Percentiles rank a stretch among this genome's conserved stretches.
Conservation (phyloP, 352 stramenopile genomes). For the Globisporangium paddicum region DNA sequence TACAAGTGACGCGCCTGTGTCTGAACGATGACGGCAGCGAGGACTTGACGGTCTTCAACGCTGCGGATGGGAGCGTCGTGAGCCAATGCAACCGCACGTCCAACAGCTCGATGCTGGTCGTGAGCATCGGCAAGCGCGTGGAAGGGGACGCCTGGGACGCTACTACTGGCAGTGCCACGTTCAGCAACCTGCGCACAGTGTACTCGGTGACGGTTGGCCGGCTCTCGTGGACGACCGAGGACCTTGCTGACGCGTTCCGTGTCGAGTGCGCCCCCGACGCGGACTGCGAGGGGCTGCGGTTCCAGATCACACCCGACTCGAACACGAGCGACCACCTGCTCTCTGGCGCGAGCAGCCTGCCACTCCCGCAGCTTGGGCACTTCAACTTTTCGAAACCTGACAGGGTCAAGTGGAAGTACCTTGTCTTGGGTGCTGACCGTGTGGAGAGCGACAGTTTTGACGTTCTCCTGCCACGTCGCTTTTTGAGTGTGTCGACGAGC, state of each 20-base stretch:
- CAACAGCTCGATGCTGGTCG: constrained; percentile 13
- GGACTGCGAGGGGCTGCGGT: neutral
- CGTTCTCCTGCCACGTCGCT: constrained; percentile 1
- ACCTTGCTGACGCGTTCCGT: neutral
- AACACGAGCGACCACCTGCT: constrained; percentile 6
- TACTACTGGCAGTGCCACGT: neutral
- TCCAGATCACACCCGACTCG: constrained; percentile 2
- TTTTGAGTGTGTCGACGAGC: neutral
- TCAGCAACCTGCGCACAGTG: constrained; percentile 1
- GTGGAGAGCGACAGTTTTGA: neutral
- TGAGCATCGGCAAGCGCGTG: constrained; percentile 1
- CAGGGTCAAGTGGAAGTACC: constrained; percentile 7
- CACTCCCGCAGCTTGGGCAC: neutral
- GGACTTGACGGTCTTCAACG: constrained; percentile 5
- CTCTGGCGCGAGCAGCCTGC: neutral
- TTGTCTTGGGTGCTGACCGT: neutral
- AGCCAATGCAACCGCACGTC: neutral
- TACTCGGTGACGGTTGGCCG: constrained; percentile 10
- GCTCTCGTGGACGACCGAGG: constrained; percentile 1
- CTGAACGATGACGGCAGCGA: constrained; percentile 8
- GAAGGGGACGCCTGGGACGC: constrained; percentile 1
- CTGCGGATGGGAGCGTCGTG: neutral
- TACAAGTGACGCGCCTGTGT: constrained; percentile 15
- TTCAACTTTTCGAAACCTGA: neutral
- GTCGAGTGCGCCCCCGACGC: neutral